Conservation (phyloP, 768 basidiomycete species). For the Naganishia antarctica region DNA sequence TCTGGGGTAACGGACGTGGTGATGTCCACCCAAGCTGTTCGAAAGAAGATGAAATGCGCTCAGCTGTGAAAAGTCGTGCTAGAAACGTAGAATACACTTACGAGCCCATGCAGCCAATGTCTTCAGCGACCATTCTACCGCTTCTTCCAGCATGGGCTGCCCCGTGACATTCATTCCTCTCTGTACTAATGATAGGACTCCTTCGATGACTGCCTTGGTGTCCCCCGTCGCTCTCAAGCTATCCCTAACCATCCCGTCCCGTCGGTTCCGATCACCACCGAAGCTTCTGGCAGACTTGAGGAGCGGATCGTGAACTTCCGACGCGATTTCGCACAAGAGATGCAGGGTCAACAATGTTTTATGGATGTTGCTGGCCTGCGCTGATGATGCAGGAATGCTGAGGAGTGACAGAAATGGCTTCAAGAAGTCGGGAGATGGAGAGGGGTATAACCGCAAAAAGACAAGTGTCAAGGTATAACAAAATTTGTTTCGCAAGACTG, state of each 20-base stretch:
- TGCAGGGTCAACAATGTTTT: conserved; percentile 80
- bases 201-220: conserved; percentile 73
- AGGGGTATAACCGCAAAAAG: conserved; percentile 46
- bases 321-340: conserved; percentile 86
- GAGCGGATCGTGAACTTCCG: conserved; percentile 93
- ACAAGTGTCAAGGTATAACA: conserved; percentile 48
- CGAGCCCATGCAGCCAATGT: conserved; percentile 92
- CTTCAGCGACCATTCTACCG: conserved; percentile 85
- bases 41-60: too few species aligned
- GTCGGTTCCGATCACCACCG: conserved; percentile 63
- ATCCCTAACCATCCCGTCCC: conserved; percentile 81
- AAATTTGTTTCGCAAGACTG: conserved; percentile 82
- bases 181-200: conserved; percentile 74
- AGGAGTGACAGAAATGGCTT: conserved; percentile 42
- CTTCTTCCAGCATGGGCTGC: conserved; percentile 59
- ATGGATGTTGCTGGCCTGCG: conserved; percentile 51
- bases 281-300: conserved; percentile 80
- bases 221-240: conserved; percentile 83
- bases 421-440: conserved; percentile 40
- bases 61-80: too few species aligned
- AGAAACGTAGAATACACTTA: conserved; percentile 54
- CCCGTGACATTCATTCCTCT: conserved; percentile 51
- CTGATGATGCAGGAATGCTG: conserved; percentile 15
- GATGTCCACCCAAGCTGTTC: conserved; percentile 92
- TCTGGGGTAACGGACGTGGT: conserved; percentile 87